Evolutionary conservation across 352 stramenopile species (phyloP).

Genomic region (Phytophthora syringae): DNA sequence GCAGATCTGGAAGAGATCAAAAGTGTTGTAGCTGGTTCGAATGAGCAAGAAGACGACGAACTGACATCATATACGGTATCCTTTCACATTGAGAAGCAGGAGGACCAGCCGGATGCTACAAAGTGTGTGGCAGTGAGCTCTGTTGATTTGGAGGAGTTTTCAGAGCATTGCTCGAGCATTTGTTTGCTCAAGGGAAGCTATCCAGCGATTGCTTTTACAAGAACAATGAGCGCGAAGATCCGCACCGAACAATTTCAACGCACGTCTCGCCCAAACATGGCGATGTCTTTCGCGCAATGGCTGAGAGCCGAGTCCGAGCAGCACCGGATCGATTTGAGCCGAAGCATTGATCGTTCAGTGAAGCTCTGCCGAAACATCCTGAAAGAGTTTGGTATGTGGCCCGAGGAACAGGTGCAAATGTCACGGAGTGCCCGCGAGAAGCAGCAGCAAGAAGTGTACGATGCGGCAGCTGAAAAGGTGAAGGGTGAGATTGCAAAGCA

Average conservation of each 20-base stretch:
- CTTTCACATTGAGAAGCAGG: constrained; percentile 58
- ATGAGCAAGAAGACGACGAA: constrained; percentile 24
- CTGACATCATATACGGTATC: constrained; percentile 39
- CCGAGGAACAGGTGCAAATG: constrained; percentile 29
- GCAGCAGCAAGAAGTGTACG: constrained; percentile 15
- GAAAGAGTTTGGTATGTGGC: constrained; percentile 39
- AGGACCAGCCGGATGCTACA: constrained; percentile 52
- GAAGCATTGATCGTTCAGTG: constrained; percentile 1
- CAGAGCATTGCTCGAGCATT: constrained; percentile 12
- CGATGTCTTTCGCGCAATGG: constrained; percentile 29
- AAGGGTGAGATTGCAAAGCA: constrained; percentile 23
- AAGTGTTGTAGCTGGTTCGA: constrained; percentile 7
- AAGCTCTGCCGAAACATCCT: constrained; percentile 32
- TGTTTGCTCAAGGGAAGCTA: constrained; percentile 50
- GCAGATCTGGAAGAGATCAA: constrained; percentile 30
- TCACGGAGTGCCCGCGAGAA: constrained; percentile 10
- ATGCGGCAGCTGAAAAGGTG: neutral
- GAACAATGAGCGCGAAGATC: constrained; percentile 19
- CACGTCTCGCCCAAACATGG: constrained; percentile 3
- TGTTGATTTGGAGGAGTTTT: constrained; percentile 32
- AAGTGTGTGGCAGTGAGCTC: constrained; percentile 33
- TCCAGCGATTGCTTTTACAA: constrained; percentile 28
- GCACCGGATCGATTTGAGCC: constrained; percentile 30
- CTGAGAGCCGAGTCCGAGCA: constrained; percentile 27
- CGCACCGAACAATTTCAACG: neutral